Evolutionary conservation across 169 alveolate genomes (phyloP).

Genomic region (Blepharisma undulans): DNA sequence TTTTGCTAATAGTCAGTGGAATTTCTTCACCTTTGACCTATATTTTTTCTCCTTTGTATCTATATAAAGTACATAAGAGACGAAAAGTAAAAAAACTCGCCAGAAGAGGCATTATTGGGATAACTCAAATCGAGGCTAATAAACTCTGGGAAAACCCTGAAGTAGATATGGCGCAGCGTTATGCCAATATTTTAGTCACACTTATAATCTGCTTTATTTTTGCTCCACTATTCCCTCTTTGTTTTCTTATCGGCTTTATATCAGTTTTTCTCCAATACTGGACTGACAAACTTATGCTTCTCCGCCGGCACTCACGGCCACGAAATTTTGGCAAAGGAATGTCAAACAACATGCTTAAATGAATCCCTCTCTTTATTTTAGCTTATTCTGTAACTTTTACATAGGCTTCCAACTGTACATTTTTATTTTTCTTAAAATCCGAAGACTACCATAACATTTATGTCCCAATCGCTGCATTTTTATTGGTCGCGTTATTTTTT

Average conservation of each 20-base stretch:
- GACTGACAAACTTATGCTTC: conserved; percentile 34
- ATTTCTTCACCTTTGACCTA: conserved; percentile 21
- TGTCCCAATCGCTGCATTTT: not conserved
- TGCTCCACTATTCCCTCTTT: conserved; percentile 40
- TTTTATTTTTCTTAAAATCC: not conserved
- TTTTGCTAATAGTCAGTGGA: not conserved
- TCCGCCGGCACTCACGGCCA: conserved; percentile 19
- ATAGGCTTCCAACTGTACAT: not conserved
- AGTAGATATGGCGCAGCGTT: conserved; percentile 36
- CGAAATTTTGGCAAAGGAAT: not conserved
- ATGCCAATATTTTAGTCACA: conserved; percentile 11
- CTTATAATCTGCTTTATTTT: conserved; percentile 23
- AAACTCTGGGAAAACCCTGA: conserved; percentile 17
- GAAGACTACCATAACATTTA: not conserved
- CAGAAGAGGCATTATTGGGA: not conserved
- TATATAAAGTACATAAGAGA: not conserved
- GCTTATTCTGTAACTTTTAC: not conserved
- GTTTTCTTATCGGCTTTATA: not conserved
- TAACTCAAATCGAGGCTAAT: conserved; percentile 34
- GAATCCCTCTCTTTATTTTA: conserved; percentile 16
- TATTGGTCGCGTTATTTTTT: not conserved
- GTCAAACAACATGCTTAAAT: conserved; percentile 8
- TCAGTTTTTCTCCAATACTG: conserved; percentile 33
- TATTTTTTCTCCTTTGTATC: conserved; percentile 31
- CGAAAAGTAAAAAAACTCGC: not conserved